Evolutionary conservation across 1,284 basidiomycete species (phyloP).

Genomic region (Polyporus tsugae): DNA sequence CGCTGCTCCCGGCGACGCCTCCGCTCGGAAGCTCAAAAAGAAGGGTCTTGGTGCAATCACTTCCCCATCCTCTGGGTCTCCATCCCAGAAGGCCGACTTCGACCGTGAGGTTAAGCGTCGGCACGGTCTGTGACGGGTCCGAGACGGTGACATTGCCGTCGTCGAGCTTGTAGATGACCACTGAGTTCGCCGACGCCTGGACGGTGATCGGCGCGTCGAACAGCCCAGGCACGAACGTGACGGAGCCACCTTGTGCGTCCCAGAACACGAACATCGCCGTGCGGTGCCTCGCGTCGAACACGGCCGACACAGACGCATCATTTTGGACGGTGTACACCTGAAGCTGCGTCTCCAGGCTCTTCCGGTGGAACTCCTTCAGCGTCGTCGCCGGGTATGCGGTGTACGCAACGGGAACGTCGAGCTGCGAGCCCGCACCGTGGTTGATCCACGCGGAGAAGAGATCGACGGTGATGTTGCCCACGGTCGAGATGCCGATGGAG

Average conservation of each 20-base stretch:
- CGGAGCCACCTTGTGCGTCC: constrained; percentile 40
- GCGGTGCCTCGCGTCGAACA: constrained; percentile 41
- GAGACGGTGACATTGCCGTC: constrained; percentile 58
- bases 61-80: constrained; percentile 21
- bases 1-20: constrained; percentile 53
- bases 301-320: constrained; percentile 44
- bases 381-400: constrained; percentile 60
- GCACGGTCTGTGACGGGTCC: constrained; percentile 60
- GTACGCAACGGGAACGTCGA: constrained; percentile 53
- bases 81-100: constrained; percentile 35
- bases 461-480: constrained; percentile 59
- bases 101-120: constrained; percentile 42
- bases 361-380: constrained; percentile 43
- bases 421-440: constrained; percentile 46
- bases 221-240: constrained; percentile 30
- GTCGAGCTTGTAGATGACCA: constrained; percentile 54
- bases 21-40: constrained; percentile 40
- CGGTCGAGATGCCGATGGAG: constrained; percentile 63
- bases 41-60: constrained; percentile 38
- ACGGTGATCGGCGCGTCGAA: constrained; percentile 48
- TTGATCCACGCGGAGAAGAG: constrained; percentile 69
- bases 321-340: constrained; percentile 49
- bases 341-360: constrained; percentile 23
- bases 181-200: constrained; percentile 48
- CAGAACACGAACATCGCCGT: constrained; percentile 47